Base-by-base conservation (phyloP, 495 filamentous ascomycete species). In the Aspergillus bertholletiae region DNA sequence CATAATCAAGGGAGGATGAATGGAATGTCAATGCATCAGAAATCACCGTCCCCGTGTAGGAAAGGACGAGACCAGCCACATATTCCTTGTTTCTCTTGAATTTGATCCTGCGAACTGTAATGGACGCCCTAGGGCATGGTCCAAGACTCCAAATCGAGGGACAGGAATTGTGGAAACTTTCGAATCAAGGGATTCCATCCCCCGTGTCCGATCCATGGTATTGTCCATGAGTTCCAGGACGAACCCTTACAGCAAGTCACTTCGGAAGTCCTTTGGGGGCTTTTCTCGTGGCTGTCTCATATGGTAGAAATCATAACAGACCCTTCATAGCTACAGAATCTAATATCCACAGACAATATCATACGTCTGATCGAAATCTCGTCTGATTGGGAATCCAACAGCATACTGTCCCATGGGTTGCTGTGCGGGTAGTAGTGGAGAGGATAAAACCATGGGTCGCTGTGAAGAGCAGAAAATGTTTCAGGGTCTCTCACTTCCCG, bases 391-490 rank as follows among this genome's bases (percentile, higher is more conserved):
- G 44, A 54, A 37, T 21, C 49, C 45, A 49, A 27, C 20, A 30
- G 39, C 27, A 48, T 2, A 28, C 20, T 49, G 55, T 45, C 60
- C n/a, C 56, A 56, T 56, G 60, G 60, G 37, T 56, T 32, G 44
- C 20, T 23, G 49, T 37, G 49, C 56, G 60, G 60, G 60, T 55
- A 62, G 60, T 55, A 62, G 52, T 44, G 44, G 55, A 55, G 45
- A 27, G 7, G 22, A 21, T 28, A 41, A 55, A 62, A 62, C 60
- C 60, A 62, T 62, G 60, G 60, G 46, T 62, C 45, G 5, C 46
- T 12, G 35, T n/a, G 15, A 53, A 21, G 15, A 45, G 18, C 20
- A 55, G 26, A 43, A 56, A 8, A 40, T 12, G 7, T n/a, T n/a
- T n/a, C n/a, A n/a, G n/a, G n/a, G n/a, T n/a, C n/a, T n/a, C n/a